Evolutionary conservation across 108 stramenopile genomes (phyloP), one percentile per base, ranked within the genome.

Genomic region (Mayamaea pseudoterrestris): DNA sequence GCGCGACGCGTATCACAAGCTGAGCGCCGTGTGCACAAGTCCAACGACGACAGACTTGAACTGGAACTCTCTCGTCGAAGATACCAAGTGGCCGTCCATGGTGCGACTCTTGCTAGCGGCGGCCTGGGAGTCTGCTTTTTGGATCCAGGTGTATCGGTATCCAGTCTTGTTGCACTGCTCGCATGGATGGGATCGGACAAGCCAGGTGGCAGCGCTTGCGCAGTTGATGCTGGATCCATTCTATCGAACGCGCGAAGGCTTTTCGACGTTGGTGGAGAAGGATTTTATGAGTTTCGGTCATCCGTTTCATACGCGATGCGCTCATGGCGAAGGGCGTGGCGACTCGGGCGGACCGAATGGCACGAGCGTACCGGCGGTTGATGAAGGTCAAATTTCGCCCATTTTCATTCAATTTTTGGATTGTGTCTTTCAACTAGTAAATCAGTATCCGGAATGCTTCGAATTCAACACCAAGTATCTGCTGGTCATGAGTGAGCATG

Each of bases 161-260:
- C 93, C 95, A 1, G 81, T 98, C 0, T 65, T 99, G 27, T 64
- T 99, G 23, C 99, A 99, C 58, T 99, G 99, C 50, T 84, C 80
- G 44, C 94, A 98, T 56, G 99, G 99, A 13, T 99, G 97, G 95
- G 99, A 99, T 73, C 70, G 99, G 22, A 99, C 99, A 0, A 67
- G 85, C 8, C 99, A 99, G 72, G 89, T 96, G 0, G 53, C 73
- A 4, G 78, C 69, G 16, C 48, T 99, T 44, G 83, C 95, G 0
- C 88, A 98, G 63, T 56, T 99, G 3, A 36, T 99, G n/a, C 53
- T 99, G 30, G 97, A 99, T 65, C 93, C 97, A 11, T 84, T 80
- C 69, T 98, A 90, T 48, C 73, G 99, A 24, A 98, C 97, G 5
- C 53, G 83, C 30, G 64, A 78, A 29, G 99, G 99, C 5, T 99